These are phyloP conservation scores for Mangifera indica DNA, from an alignment of 345 rosid species.

Conservation along the genomic window DNA sequence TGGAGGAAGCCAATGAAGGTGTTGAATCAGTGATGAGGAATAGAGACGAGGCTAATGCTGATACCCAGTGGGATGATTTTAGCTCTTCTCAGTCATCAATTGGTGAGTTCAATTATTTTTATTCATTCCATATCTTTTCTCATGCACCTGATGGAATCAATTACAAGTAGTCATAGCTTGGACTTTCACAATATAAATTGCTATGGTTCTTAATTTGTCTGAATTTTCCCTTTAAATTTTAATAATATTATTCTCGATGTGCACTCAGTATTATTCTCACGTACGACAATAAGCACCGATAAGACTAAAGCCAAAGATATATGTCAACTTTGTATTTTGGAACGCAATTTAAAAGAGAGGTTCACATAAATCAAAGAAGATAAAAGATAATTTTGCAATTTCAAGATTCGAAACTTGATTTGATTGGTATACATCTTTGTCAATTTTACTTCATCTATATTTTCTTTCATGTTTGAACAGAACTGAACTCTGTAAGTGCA, in stretches of 20 bases:
- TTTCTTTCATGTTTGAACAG: no score
- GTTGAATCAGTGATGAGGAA: slow-evolving; percentile 13
- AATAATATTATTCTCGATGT: background rate
- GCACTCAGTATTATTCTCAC: background rate
- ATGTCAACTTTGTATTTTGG: no score
- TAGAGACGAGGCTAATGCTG: slow-evolving; percentile 15
- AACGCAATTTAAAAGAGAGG: background rate
- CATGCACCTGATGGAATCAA: background rate
- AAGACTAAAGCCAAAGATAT: background rate
- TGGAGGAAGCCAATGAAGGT: slow-evolving; percentile 10
- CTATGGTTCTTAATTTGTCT: no score
- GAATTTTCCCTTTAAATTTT: no score
- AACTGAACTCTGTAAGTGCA: no score
- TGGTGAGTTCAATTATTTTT: slow-evolving; percentile 31
- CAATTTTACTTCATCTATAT: no score
- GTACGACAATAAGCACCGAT: background rate
- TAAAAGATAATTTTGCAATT: no score
- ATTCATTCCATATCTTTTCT: background rate
- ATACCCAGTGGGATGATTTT: slow-evolving; percentile 33
- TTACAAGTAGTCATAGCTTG: background rate
- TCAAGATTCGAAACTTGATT: background rate
- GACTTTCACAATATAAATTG: no score
- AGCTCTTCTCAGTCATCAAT: slow-evolving; percentile 47
- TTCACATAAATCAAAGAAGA: background rate
- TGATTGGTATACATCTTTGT: no score